Evolutionary conservation across 2,329 filamentous ascomycete genomes (phyloP).

Genomic region (Emmonsiellopsis sp.): DNA sequence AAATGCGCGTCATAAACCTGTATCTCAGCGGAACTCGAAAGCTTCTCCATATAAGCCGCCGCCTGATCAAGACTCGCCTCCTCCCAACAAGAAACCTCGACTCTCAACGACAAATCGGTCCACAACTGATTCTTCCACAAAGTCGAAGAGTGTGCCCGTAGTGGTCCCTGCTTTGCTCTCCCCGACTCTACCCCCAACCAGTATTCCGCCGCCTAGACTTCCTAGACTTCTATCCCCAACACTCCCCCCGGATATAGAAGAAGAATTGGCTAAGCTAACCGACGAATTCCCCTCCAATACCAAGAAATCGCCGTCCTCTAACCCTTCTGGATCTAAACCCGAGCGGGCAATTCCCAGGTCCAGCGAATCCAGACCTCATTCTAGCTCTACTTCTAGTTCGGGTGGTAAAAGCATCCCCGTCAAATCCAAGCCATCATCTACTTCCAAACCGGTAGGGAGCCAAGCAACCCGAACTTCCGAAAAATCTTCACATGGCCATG

Average conservation of each 20-base stretch:
- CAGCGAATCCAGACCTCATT: constrained; percentile 7
- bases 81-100: constrained; percentile 30
- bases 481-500: no score
- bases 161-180: constrained; percentile 31
- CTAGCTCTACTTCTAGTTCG: constrained; percentile 11
- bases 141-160: constrained; percentile 14
- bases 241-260: constrained; percentile 46
- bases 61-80: constrained; percentile 14
- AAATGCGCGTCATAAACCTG: background rate
- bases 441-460: background rate
- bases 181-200: constrained; percentile 30
- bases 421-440: constrained; percentile 5
- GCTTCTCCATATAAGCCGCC: background rate
- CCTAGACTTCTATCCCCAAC: constrained; percentile 50
- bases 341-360: constrained; percentile 1
- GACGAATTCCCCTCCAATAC: constrained; percentile 19
- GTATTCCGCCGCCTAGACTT: constrained; percentile 26
- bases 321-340: background rate
- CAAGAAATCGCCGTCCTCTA: background rate
- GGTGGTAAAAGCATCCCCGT: constrained; percentile 9
- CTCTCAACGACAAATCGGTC: constrained; percentile 29
- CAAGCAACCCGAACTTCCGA: no score
- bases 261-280: constrained; percentile 38
- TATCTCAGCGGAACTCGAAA: background rate
- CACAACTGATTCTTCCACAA: constrained; percentile 12